These are phyloP conservation scores for Fragilaria radians DNA, from an alignment of 108 stramenopile species.

Conservation along the genomic window DNA sequence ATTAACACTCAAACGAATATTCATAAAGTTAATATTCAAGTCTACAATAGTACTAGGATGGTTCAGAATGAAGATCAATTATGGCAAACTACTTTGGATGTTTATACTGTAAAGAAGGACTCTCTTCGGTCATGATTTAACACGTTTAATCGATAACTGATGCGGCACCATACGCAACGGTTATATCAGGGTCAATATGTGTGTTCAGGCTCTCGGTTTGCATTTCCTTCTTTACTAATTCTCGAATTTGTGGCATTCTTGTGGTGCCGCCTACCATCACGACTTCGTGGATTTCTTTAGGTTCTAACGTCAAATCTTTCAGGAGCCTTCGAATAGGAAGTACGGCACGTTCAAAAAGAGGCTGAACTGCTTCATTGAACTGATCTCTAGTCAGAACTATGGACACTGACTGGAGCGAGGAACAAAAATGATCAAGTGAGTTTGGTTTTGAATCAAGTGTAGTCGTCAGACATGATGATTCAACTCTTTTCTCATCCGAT, in stretches of 20 bases:
- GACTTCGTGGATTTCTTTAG: conserved; percentile 92
- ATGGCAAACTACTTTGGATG: not conserved
- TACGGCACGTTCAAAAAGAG: conserved; percentile 75
- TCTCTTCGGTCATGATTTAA: no score
- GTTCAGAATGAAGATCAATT: no score
- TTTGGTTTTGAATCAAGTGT: conserved; percentile 17
- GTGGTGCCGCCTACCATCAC: conserved; percentile 98
- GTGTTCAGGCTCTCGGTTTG: conserved; percentile 68
- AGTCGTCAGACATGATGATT: conserved; percentile 9
- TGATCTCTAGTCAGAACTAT: conserved; percentile 57
- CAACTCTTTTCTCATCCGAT: conserved; percentile 5
- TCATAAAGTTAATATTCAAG: no score
- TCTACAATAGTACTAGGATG: no score
- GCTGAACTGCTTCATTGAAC: conserved; percentile 57
- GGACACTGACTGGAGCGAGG: conserved; percentile 24
- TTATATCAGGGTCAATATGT: conserved; percentile 96
- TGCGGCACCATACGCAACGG: conserved; percentile 96
- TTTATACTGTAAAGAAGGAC: not conserved
- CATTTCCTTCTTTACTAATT: conserved; percentile 70
- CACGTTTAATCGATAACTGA: conserved; percentile 87
- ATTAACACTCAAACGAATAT: no score
- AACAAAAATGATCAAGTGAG: conserved; percentile 41
- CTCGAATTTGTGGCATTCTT: conserved; percentile 87
- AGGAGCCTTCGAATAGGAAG: conserved; percentile 70
- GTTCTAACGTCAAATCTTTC: conserved; percentile 62